Evolutionary conservation across 129 eudicot species (phyloP).

Genomic region (Helianthus tuberosus): DNA sequence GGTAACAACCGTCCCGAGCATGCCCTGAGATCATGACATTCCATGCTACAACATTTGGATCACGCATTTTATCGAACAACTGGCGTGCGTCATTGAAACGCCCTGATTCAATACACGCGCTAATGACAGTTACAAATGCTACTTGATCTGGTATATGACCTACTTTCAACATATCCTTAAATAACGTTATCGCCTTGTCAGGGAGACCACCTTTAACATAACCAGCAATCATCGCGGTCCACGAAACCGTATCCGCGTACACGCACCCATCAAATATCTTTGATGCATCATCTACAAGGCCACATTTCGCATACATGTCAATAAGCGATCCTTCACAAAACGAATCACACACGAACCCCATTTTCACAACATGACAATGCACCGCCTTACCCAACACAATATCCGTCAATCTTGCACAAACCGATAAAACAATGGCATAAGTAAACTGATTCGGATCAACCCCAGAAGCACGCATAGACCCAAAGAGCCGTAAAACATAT

Average conservation of each 20-base stretch:
- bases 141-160: slow-evolving; percentile 82
- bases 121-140: slow-evolving; percentile 69
- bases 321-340: slow-evolving; percentile 80
- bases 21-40: slow-evolving; percentile 94
- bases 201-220: slow-evolving; percentile 59
- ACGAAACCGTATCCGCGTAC: slow-evolving; percentile 66
- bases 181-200: slow-evolving; percentile 54
- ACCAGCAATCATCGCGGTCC: slow-evolving; percentile 86
- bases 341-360: slow-evolving; percentile 54
- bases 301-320: slow-evolving; percentile 83
- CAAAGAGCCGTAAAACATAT: slow-evolving; percentile 43
- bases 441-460: slow-evolving; percentile 75
- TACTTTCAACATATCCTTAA: slow-evolving; percentile 58
- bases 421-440: slow-evolving; percentile 80
- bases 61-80: slow-evolving; percentile 56
- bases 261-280: slow-evolving; percentile 51
- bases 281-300: slow-evolving; percentile 52
- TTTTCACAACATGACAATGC: slow-evolving; percentile 60
- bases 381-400: slow-evolving; percentile 58
- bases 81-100: slow-evolving; percentile 65
- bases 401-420: slow-evolving; percentile 60
- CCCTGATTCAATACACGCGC: slow-evolving; percentile 63
- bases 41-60: slow-evolving; percentile 81
- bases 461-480: slow-evolving; percentile 52
- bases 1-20: slow-evolving; percentile 59